phyloP scores from a whole-genome alignment of 441 rosid species.

The Adansonia gregorii region DNA sequence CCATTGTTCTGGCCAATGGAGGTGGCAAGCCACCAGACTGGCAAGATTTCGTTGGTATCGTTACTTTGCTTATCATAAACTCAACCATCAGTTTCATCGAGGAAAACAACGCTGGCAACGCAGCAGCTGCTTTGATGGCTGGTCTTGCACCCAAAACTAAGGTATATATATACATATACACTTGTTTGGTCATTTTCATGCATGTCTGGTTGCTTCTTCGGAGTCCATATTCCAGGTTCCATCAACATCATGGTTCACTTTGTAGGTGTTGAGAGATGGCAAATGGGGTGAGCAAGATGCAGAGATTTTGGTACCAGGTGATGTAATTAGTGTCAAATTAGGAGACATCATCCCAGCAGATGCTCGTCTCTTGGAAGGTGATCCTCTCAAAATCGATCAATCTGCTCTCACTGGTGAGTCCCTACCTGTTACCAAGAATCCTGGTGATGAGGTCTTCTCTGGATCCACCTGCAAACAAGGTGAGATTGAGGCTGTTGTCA shows the following conservation, averaged over 20 bases:
- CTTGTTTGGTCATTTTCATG: neutral
- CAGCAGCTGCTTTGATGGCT: constrained; percentile 96
- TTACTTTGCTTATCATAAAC: constrained; percentile 79
- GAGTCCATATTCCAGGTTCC: neutral
- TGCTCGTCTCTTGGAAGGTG: constrained; percentile 91
- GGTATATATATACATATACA: constrained; percentile 39
- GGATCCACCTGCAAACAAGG: constrained; percentile 98
- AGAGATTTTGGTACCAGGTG: constrained; percentile 85
- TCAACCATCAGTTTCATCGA: constrained; percentile 95
- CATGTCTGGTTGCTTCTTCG: neutral
- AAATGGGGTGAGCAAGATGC: constrained; percentile 92
- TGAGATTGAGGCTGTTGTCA: constrained; percentile 89
- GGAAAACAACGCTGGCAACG: constrained; percentile 94
- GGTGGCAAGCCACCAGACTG: constrained; percentile 93
- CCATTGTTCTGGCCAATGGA: constrained; percentile 88
- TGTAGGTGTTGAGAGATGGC: constrained; percentile 79
- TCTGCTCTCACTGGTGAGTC: constrained; percentile 93
- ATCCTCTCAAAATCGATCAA: constrained; percentile 88
- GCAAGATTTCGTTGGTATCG: constrained; percentile 88
- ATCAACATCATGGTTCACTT: neutral
- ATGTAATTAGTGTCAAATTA: constrained; percentile 80
- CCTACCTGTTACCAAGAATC: constrained; percentile 69
- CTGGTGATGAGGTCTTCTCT: constrained; percentile 76
- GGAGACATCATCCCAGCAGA: constrained; percentile 95
- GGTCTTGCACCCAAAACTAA: constrained; percentile 92